Evolutionary conservation across 2,329 filamentous ascomycete species (phyloP).

Genomic region (Beauveria sp.): DNA sequence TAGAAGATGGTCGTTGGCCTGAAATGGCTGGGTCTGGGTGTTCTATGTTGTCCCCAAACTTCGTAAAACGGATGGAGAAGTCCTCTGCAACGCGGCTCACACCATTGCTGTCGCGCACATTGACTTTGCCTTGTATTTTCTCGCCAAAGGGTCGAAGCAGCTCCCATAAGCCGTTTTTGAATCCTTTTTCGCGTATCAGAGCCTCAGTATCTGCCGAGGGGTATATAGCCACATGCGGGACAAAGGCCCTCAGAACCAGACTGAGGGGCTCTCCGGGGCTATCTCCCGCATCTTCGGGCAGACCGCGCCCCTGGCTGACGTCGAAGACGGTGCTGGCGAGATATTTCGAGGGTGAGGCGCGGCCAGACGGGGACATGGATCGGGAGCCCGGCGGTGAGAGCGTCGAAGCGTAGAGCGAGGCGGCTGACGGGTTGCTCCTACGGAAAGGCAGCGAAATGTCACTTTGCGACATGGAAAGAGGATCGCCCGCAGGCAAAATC

Average conservation of each 20-base stretch:
- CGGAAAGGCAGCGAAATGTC: slow-evolving; percentile 48
- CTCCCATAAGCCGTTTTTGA: slow-evolving; percentile 73
- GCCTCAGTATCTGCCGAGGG: slow-evolving; percentile 80
- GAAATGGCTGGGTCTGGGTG: slow-evolving; percentile 35
- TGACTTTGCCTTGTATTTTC: slow-evolving; percentile 76
- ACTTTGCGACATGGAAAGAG: slow-evolving; percentile 39
- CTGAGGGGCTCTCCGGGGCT: slow-evolving; percentile 48
- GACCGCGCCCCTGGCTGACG: slow-evolving; percentile 33
- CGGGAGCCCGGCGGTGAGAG: slow-evolving; percentile 61
- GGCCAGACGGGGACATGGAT: slow-evolving; percentile 58
- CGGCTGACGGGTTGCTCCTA: slow-evolving; percentile 47
- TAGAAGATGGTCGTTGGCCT: slow-evolving; percentile 30
- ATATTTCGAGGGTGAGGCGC: slow-evolving; percentile 45
- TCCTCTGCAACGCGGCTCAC: slow-evolving; percentile 79
- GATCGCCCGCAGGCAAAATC: slow-evolving; percentile 43
- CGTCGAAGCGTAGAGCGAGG: slow-evolving; percentile 58
- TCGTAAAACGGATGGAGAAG: slow-evolving; percentile 79
- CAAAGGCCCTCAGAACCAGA: slow-evolving; percentile 75
- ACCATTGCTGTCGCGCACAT: slow-evolving; percentile 83
- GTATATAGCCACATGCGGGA: slow-evolving; percentile 80
- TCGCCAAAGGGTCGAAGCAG: slow-evolving; percentile 88
- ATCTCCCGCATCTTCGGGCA: slow-evolving; percentile 36
- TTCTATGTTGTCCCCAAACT: slow-evolving; percentile 54
- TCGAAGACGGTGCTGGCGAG: slow-evolving; percentile 53
- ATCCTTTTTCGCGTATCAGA: slow-evolving; percentile 75